Evolutionary conservation across 1,284 basidiomycete species (phyloP).

Genomic region (Vanrija humicola): DNA sequence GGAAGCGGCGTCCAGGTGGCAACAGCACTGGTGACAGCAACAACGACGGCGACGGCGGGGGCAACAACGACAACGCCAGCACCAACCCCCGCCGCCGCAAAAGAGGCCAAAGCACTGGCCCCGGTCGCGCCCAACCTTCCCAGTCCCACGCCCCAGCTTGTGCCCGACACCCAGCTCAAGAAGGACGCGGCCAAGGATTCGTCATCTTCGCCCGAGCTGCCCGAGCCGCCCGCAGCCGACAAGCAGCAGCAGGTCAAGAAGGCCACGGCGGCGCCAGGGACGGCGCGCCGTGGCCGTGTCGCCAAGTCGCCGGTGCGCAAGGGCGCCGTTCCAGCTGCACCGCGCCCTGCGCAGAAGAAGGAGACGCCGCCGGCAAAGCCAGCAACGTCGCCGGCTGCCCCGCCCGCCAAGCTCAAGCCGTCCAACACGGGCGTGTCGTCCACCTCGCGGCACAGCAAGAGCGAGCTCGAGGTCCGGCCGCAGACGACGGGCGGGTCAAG

Average conservation of each 20-base stretch:
- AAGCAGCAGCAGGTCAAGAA: not conserved
- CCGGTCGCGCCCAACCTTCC: constrained; percentile 1
- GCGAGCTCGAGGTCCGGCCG: too few relatives aligned
- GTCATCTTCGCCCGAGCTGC: too few relatives aligned
- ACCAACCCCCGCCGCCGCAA: not conserved
- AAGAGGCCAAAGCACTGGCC: not conserved
- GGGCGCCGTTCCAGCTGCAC: too few relatives aligned
- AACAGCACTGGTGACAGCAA: not conserved
- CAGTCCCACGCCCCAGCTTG: not conserved
- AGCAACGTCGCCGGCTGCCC: not conserved
- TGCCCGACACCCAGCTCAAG: too few relatives aligned
- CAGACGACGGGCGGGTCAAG: too few relatives aligned
- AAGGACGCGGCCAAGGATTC: too few relatives aligned
- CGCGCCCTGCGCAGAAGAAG: not conserved
- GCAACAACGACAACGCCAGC: not conserved
- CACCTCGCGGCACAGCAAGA: too few relatives aligned
- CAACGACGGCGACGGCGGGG: not conserved
- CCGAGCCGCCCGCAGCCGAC: not conserved
- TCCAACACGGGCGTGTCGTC: not conserved
- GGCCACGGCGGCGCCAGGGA: not conserved
- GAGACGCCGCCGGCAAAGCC: not conserved
- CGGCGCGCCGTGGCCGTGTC: too few relatives aligned
- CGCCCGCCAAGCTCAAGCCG: not conserved
- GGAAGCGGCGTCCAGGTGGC: not conserved
- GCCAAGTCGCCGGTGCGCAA: too few relatives aligned